These are phyloP conservation scores for Saccharomycopsis babjevae DNA, from an alignment of 805 yeast genomes.

Conservation along the genomic window DNA sequence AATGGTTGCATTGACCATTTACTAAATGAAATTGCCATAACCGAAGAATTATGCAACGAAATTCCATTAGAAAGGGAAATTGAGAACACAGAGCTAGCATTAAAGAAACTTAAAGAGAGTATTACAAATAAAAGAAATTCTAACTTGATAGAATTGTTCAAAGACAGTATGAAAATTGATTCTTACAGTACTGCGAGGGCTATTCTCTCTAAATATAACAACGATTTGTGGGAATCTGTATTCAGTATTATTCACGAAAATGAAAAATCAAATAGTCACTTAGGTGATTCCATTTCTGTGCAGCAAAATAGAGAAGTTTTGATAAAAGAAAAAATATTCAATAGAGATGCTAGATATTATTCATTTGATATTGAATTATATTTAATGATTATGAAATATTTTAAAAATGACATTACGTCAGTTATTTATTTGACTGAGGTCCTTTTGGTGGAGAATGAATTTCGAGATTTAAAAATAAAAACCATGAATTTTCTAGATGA, in stretches of 20 bases:
- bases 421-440: slow-evolving; percentile 1
- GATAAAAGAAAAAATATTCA: neutral
- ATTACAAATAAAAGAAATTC: neutral
- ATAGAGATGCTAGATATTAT: slow-evolving; percentile 4
- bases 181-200: neutral
- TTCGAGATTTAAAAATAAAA: slow-evolving; percentile 12
- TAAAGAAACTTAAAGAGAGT: neutral
- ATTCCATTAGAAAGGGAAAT: neutral
- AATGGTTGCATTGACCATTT: slow-evolving; percentile 26
- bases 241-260: neutral
- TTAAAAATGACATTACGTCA: slow-evolving; percentile 9
- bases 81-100: neutral
- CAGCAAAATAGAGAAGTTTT: neutral
- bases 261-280: neutral
- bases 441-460: neutral
- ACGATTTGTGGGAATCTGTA: neutral
- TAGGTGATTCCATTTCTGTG: neutral
- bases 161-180: neutral
- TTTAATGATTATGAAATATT: slow-evolving; percentile 9
- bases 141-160: neutral
- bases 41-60: neutral
- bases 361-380: slow-evolving; percentile 8
- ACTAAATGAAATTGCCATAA: slow-evolving; percentile 21
- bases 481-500: neutral
- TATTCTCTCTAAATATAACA: neutral